Evolutionary conservation across 2,329 filamentous ascomycete genomes (phyloP), one percentile per base, ranked within the genome.

Genomic region (Neonectria sp.): DNA sequence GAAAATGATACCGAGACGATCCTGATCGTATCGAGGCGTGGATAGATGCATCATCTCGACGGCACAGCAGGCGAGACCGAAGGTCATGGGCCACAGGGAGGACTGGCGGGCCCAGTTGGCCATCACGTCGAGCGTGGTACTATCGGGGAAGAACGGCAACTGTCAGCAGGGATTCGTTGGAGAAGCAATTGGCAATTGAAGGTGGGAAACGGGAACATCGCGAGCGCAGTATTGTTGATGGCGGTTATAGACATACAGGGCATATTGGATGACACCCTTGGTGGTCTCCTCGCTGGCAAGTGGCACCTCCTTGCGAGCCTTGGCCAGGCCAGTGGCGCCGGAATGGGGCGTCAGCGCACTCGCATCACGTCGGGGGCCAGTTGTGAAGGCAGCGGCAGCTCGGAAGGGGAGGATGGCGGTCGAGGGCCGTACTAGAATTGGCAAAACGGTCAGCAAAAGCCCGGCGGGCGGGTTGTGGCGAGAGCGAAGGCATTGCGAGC

Each of bases 21-120:
- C 94, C 79, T 96, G 93, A 78, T 97, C 94, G 88, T 97, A 96
- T 40, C 94, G 92, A 15, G 94, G 94, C 68, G 93, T 94, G 35
- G 93, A 96, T 24, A 94, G 86, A 80, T 95, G 93, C 94, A 97
- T 97, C 94, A 97, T 97, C 81, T 97, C 94, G 79, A 97, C 84
- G 81, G 92, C 93, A 82, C 94, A 97, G 88, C 94, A 97, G 77
- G 94, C 94, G 55, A 96, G 91, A 58, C 92, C 94, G 80, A 97
- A 97, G 56, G 92, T 95, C 88, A 97, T 91, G 73, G 94, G 94
- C 94, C 94, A 97, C 59, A 96, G 86, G 17, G 94, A 97, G 62
- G 91, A 90, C 83, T 96, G 93, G 57, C 94, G 91, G 43, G 90
- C 92, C 94, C 94, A 97, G 85, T 95, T 95, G 82, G 92, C 85